Conservation (phyloP, 73 alveolate species). For the Uronychia setigera region DNA sequence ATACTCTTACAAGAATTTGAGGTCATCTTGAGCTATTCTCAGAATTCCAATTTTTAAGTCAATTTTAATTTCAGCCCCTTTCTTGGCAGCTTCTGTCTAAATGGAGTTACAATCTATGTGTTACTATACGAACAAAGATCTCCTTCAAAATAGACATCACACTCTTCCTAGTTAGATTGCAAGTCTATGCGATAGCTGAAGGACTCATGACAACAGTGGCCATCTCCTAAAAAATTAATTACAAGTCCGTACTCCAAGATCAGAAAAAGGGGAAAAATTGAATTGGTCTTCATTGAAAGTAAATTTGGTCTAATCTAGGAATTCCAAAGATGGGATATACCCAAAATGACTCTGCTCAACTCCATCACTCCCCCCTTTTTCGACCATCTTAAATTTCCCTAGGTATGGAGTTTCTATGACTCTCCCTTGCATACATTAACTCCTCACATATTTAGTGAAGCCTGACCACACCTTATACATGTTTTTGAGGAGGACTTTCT, state of each 20-base stretch:
- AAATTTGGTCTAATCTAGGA: slow-evolving; percentile 16
- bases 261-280: neutral
- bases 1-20: neutral
- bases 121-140: neutral
- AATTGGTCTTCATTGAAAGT: neutral
- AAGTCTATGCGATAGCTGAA: slow-evolving; percentile 10
- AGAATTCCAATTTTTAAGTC: slow-evolving; percentile 4
- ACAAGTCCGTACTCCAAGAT: neutral
- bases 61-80: neutral
- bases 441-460: slow-evolving; percentile 36
- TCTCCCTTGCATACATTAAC: slow-evolving; percentile 20
- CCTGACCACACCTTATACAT: slow-evolving; percentile 61
- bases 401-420: slow-evolving; percentile 15
- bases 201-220: neutral
- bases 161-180: neutral
- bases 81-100: neutral
- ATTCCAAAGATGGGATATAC: slow-evolving; percentile 22
- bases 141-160: slow-evolving; percentile 6
- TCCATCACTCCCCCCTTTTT: neutral
- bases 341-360: neutral
- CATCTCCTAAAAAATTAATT: neutral
- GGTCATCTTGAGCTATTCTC: neutral
- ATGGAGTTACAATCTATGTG: neutral
- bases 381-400: slow-evolving; percentile 16
- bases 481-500: slow-evolving; percentile 15